phyloP scores from a whole-genome alignment of 768 basidiomycete genomes.

The Porphyrellus cyaneotinctus region DNA sequence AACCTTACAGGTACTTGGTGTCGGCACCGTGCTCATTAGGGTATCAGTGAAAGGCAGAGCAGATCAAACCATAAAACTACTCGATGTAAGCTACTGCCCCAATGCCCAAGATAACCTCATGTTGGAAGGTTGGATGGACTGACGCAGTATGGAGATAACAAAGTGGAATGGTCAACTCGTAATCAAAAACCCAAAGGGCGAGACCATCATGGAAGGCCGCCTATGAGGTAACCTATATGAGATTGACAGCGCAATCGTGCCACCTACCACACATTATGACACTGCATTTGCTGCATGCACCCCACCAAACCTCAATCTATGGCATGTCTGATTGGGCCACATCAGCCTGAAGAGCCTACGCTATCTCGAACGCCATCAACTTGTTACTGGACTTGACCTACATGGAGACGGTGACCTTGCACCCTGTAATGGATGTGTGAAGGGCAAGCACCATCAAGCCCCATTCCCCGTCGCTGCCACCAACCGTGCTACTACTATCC shows the following conservation, averaged over 20 bases:
- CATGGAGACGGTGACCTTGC: background rate
- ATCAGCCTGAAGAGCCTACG: slow-evolving; percentile 5
- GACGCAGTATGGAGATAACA: too few species aligned
- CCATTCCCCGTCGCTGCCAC: background rate
- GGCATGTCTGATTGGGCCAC: slow-evolving; percentile 6
- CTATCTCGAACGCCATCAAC: slow-evolving; percentile 5
- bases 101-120: too few species aligned
- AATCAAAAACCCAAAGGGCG: too few species aligned
- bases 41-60: background rate
- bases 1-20: background rate
- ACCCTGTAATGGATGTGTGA: slow-evolving; percentile 4
- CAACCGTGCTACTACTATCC: background rate
- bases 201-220: too few species aligned
- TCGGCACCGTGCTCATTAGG: background rate
- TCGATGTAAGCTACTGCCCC: too few species aligned
- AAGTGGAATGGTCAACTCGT: too few species aligned
- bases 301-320: slow-evolving; percentile 4
- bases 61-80: background rate
- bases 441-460: slow-evolving; percentile 10
- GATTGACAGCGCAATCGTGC: background rate
- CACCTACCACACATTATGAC: background rate
- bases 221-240: too few species aligned
- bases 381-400: slow-evolving; percentile 5
- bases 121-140: background rate
- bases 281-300: background rate